A percentile compares a stretch with the other conserved stretches of the same genome.
Evolutionary conservation across 805 yeast species (phyloP).

Genomic region (Candida stauntonica): DNA sequence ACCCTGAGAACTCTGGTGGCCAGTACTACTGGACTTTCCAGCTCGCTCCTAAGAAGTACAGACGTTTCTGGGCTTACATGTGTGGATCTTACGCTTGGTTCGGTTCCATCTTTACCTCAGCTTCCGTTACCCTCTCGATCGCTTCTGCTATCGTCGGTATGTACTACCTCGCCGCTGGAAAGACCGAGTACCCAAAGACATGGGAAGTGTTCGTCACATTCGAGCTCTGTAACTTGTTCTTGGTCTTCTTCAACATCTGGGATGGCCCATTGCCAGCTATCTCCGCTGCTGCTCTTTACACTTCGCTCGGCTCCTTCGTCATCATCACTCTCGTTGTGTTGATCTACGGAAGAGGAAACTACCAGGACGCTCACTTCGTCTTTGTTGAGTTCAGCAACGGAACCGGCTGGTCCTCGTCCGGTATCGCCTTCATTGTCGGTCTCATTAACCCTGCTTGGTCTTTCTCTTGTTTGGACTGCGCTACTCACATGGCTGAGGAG

Average conservation of each 20-base stretch:
- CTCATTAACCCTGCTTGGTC: slow-evolving; percentile 68
- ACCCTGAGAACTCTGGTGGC: slow-evolving; percentile 53
- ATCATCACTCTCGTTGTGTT: slow-evolving; percentile 51
- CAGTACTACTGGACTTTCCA: slow-evolving; percentile 56
- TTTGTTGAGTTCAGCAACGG: slow-evolving; percentile 49
- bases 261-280: slow-evolving; percentile 48
- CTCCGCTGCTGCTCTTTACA: slow-evolving; percentile 45
- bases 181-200: slow-evolving; percentile 34
- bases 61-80: slow-evolving; percentile 41
- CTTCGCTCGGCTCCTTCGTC: slow-evolving; percentile 48
- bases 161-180: slow-evolving; percentile 33
- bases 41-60: slow-evolving; percentile 41
- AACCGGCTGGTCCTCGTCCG: slow-evolving; percentile 58
- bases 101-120: slow-evolving; percentile 58
- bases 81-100: slow-evolving; percentile 63
- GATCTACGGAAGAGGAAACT: slow-evolving; percentile 48
- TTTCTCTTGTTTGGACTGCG: slow-evolving; percentile 63
- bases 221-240: slow-evolving; percentile 39
- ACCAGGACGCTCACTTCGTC: slow-evolving; percentile 47
- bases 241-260: slow-evolving; percentile 46
- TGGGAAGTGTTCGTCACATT: slow-evolving; percentile 55
- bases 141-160: slow-evolving; percentile 51
- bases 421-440: slow-evolving; percentile 66
- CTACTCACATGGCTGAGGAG: slow-evolving; percentile 72
- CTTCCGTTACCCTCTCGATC: slow-evolving; percentile 52